Evolutionary conservation across 345 rosid species (phyloP).

Genomic region (Salix exigua): DNA sequence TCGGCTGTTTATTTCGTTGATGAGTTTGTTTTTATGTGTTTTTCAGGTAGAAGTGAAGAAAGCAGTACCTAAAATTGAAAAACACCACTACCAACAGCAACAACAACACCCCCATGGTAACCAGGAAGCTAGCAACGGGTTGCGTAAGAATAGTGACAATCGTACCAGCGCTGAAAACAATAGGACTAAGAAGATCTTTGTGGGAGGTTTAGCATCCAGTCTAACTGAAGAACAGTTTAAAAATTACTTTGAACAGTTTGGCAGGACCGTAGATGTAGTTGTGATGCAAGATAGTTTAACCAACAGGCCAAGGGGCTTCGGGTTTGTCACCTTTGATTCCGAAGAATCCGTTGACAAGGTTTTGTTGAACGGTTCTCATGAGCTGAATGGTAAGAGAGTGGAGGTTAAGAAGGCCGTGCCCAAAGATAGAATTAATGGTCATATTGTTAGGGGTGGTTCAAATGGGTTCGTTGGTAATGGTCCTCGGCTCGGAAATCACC

Average conservation of each 20-base stretch:
- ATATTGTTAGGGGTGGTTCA: constrained; percentile 7
- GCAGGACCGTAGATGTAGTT: constrained; percentile 70
- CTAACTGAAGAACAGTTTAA: constrained; percentile 63
- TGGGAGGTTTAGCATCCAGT: constrained; percentile 71
- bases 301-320: constrained; percentile 80
- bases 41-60: constrained; percentile 33
- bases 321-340: constrained; percentile 68
- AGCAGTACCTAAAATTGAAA: constrained; percentile 35
- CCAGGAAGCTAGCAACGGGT: constrained; percentile 17
- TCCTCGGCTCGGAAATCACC: constrained; percentile 26
- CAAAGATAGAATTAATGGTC: constrained; percentile 50
- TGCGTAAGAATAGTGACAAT: constrained; percentile 15
- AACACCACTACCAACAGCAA: constrained; percentile 25
- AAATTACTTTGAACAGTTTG: constrained; percentile 68
- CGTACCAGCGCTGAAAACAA: constrained; percentile 12
- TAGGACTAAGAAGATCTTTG: constrained; percentile 68
- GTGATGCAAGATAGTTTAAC: constrained; percentile 73
- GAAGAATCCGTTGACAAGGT: constrained; percentile 70
- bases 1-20: not conserved
- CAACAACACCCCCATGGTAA: constrained; percentile 3
- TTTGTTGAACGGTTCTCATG: constrained; percentile 55
- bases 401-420: constrained; percentile 89
- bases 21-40: not conserved
- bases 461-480: constrained; percentile 10
- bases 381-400: constrained; percentile 55